Conservation (phyloP, 2,329 filamentous ascomycete species). For the Pseudonectria buxi region DNA sequence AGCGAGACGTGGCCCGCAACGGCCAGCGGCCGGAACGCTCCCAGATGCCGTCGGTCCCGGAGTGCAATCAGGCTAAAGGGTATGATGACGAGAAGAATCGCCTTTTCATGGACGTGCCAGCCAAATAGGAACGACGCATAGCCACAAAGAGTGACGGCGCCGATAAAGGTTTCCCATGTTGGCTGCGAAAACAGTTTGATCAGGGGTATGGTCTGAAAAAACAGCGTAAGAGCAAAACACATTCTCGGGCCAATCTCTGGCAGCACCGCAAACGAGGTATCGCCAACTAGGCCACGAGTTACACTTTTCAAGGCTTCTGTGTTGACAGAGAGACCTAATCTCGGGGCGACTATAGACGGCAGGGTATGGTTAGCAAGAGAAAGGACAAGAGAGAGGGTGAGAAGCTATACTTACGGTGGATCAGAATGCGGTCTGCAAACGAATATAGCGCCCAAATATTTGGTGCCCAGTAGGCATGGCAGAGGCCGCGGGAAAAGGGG, state of each 20-base stretch:
- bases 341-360: constrained; percentile 61
- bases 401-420: constrained; percentile 59
- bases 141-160: constrained; percentile 83
- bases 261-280: constrained; percentile 88
- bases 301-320: constrained; percentile 75
- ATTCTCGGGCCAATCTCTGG: constrained; percentile 74
- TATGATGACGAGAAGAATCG: constrained; percentile 86
- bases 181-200: constrained; percentile 74
- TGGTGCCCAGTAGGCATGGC: constrained; percentile 97
- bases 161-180: constrained; percentile 84
- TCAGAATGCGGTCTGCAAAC: constrained; percentile 76
- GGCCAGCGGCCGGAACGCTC: constrained; percentile 84
- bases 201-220: constrained; percentile 74
- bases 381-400: background rate
- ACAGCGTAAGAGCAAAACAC: constrained; percentile 76
- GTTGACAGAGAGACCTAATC: constrained; percentile 67
- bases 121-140: constrained; percentile 97
- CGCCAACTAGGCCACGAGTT: constrained; percentile 85
- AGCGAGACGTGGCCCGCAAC: constrained; percentile 93
- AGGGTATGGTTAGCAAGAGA: constrained; percentile 6
- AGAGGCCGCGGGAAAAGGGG: constrained; percentile 87
- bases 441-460: constrained; percentile 98
- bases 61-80: constrained; percentile 91
- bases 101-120: constrained; percentile 98
- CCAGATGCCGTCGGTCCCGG: constrained; percentile 81